phyloP scores from a whole-genome alignment of 257 asterid genomes.

The Fraxinus quadrangulata region DNA sequence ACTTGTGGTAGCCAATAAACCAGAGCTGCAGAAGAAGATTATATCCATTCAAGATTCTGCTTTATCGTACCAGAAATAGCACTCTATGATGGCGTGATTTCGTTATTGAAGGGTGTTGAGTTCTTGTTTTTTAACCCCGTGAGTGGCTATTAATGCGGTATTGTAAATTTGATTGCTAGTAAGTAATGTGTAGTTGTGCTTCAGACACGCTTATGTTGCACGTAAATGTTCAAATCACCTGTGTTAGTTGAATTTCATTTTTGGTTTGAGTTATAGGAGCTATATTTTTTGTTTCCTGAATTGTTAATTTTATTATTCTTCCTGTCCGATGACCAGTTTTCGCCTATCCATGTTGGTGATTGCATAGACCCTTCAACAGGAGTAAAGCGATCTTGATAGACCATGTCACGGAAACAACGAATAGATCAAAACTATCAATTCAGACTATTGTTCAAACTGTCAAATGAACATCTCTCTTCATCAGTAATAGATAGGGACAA shows the following conservation, averaged over 20 bases:
- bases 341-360: no score
- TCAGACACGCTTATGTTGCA: conserved; percentile 9
- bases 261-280: no score
- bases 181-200: background rate
- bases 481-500: background rate
- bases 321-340: no score
- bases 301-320: no score
- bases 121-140: conserved; percentile 7
- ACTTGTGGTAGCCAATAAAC: conserved; percentile 94
- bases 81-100: conserved; percentile 15
- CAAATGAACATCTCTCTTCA: background rate
- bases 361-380: background rate
- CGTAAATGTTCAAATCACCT: background rate
- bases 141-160: conserved; percentile 26
- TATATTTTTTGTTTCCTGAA: no score
- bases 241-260: no score
- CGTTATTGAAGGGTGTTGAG: background rate
- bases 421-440: background rate
- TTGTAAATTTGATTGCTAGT: conserved; percentile 32
- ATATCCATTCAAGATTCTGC: conserved; percentile 54
- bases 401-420: no score
- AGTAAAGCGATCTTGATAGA: background rate
- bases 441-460: background rate
- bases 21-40: conserved; percentile 87
- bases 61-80: conserved; percentile 30